A percentile compares a stretch with the other conserved stretches of the same genome.
These are phyloP conservation scores for Boletus tylopilopsis DNA, from an alignment of 768 basidiomycete genomes.

Conservation along the genomic window DNA sequence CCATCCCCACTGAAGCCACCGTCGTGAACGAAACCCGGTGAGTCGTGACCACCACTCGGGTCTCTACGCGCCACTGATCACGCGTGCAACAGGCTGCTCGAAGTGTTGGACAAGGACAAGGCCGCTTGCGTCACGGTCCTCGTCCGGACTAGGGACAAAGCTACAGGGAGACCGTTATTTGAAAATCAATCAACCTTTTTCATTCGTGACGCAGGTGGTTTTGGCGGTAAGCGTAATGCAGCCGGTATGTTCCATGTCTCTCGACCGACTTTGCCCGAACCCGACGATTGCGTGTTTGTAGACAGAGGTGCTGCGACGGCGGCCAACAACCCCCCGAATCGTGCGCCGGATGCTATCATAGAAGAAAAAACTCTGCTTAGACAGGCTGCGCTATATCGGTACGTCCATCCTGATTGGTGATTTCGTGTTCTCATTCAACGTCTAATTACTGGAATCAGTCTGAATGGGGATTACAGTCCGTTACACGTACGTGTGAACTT, in stretches of 20 bases:
- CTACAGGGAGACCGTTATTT: slow-evolving; percentile 74
- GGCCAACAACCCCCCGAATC: slow-evolving; percentile 72
- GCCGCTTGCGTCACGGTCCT: slow-evolving; percentile 83
- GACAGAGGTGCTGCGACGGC: slow-evolving; percentile 91
- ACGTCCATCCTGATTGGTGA: slow-evolving; percentile 12
- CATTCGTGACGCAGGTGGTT: slow-evolving; percentile 92
- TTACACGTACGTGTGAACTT: slow-evolving; percentile 59
- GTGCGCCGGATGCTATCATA: slow-evolving; percentile 77
- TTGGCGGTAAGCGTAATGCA: slow-evolving; percentile 86
- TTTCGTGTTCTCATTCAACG: not conserved
- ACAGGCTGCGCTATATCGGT: slow-evolving; percentile 94
- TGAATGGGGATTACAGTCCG: slow-evolving; percentile 92
- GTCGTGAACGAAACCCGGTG: slow-evolving; percentile 73
- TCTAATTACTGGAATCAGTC: slow-evolving; percentile 35
- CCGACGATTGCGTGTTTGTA: slow-evolving; percentile 25
- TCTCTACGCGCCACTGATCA: slow-evolving; percentile 9
- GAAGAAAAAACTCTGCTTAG: slow-evolving; percentile 82
- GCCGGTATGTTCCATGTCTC: slow-evolving; percentile 48
- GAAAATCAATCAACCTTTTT: slow-evolving; percentile 92
- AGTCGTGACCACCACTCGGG: not conserved
- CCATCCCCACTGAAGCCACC: slow-evolving; percentile 82
- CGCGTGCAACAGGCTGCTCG: slow-evolving; percentile 51
- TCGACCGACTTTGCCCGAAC: slow-evolving; percentile 1
- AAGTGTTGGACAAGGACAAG: slow-evolving; percentile 89
- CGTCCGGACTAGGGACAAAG: slow-evolving; percentile 77